Base-by-base conservation (phyloP, 441 rosid species). In the Syzygium malaccense region DNA sequence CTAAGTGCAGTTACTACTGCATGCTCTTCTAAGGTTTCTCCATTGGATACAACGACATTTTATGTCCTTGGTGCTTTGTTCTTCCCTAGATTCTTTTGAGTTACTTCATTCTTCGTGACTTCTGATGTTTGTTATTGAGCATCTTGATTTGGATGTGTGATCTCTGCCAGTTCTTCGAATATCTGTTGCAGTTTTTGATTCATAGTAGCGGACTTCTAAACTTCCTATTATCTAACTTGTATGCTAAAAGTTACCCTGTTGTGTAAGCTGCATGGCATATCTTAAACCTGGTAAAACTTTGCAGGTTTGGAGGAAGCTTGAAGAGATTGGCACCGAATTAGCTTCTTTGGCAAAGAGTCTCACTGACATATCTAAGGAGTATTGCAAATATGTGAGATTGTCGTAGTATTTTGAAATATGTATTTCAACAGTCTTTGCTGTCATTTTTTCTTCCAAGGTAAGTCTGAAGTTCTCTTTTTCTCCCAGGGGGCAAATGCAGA, bases 251-350 rank as follows among this genome's bases (percentile, higher is more conserved):
- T 41, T 41, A 41, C 51, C 83, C 25, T 41, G 51, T 41, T 75
- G n/a, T 12, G 41, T 53, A 55, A 85, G 56, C 41, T 51, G 45
- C 66, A 33, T 85, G 66, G 41, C 53, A 14, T 56, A 75, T 87
- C 57, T 92, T 88, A 83, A 86, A 79, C 80, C 41, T 87, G 54
- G 30, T 87, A 51, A 48, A 54, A 68, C 86, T 86, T 85, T 91
- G 86, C 95, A 97, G 99, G 92, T 98, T 33, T 98, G 99, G 98
- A 92, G 87, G 89, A 95, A 94, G 86, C 91, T 96, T 87, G 93
- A 95, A 89, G 93, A 88, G 41, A 88, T 96, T 90, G 99, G 98
- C 86, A 90, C 92, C 57, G 96, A 95, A 92, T 92, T 98, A 92
- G 90, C 92, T 80, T 93, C 96, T 90, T 95, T 96, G 75, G 93